Conservation (phyloP, 805 yeast genomes). For the Scheffersomyces coipomensis region DNA sequence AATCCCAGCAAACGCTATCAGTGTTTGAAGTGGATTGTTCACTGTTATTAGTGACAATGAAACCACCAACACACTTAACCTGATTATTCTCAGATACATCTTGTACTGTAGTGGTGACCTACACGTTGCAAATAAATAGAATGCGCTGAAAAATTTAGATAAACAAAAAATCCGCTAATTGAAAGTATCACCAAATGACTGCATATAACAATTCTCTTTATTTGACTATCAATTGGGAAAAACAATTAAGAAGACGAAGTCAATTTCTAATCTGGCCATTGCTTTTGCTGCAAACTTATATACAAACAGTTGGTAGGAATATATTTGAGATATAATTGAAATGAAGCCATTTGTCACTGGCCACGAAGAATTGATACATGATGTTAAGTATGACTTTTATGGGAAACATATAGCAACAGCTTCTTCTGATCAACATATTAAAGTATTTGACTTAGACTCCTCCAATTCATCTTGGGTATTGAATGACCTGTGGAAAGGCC, state of each 20-base stretch:
- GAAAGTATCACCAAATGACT: no score
- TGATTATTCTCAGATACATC: slow-evolving; percentile 5
- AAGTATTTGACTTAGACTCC: slow-evolving; percentile 77
- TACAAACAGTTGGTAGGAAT: no score
- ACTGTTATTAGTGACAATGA: slow-evolving; percentile 27
- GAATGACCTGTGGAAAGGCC: slow-evolving; percentile 93
- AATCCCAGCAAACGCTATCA: slow-evolving; percentile 63
- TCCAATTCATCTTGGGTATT: slow-evolving; percentile 73
- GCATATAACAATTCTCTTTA: no score
- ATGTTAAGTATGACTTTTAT: slow-evolving; percentile 87
- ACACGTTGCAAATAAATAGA: slow-evolving; percentile 1
- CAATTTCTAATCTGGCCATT: no score
- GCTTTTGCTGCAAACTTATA: no score
- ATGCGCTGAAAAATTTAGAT: background rate
- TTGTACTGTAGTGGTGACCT: background rate
- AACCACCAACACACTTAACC: slow-evolving; percentile 10
- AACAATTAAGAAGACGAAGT: no score
- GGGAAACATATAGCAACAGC: slow-evolving; percentile 93
- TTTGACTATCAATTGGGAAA: no score
- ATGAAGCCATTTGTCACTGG: slow-evolving; percentile 80
- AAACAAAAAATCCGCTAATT: background rate
- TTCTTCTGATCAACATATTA: slow-evolving; percentile 90
- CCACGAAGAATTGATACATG: slow-evolving; percentile 91
- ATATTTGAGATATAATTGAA: no score
- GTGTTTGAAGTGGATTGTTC: slow-evolving; percentile 52